Evolutionary conservation across 1,139 yeast genomes (phyloP), one percentile per base, ranked within the genome.

Genomic region (Pneumocystis oryctolagi): DNA sequence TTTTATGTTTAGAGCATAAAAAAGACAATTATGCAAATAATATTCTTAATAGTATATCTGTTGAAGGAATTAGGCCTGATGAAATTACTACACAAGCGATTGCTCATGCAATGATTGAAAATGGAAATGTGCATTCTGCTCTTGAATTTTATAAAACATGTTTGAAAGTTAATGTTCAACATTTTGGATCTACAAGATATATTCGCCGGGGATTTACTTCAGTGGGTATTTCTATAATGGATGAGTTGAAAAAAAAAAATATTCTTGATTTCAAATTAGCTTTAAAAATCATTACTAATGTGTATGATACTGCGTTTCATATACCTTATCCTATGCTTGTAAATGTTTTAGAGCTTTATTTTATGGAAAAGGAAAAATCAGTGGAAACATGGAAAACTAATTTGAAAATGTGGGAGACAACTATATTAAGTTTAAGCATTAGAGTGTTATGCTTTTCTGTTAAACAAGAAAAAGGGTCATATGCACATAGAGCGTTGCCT

Each of bases 31-130:
- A 47, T 25, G 55, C 31, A 47, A 57, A 28, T 39, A 20, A 57
- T 28, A 14, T 57, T 25, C 59, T 57, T 39, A 57, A 57, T 57
- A 28, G 16, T 12, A n/a, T 28, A 0, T 35, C 59, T 20, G 16
- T 57, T 12, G 59, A 35, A 9, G 59, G 59, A 12, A 57, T 57
- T 35, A 57, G 42, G 30, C 59, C 59, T 1, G 59, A 57, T 20
- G 42, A 39, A 57, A 30, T 57, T 9, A 20, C 42, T 5, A 35
- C 42, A 9, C 59, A 57, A 30, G 2, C 16, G 30, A 47, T 47
- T 47, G 55, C 55, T 8, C 55, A 25, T 47, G 55, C 31, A 12
- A 47, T 47, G 55, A 47, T 47, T 47, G 30, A 18, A 25, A 47
- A 47, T 47, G 55, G 31, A 5, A 25, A 25, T 25, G 6, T 47